Conservation (phyloP, 2,329 filamentous ascomycete species). For the Hansfordia pulvinata region DNA sequence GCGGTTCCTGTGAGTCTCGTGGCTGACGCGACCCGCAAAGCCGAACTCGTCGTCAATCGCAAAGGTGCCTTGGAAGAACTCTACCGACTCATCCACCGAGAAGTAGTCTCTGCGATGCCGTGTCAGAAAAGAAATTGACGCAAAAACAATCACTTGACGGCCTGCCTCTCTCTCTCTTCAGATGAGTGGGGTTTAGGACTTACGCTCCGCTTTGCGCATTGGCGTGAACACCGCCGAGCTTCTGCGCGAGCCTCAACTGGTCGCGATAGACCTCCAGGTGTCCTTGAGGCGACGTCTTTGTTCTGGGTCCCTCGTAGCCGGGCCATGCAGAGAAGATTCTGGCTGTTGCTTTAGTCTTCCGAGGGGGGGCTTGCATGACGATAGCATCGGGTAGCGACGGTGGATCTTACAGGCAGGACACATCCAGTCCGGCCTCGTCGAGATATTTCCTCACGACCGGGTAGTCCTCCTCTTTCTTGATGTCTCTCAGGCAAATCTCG, state of each 20-base stretch:
- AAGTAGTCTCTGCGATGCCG: slow-evolving; percentile 13
- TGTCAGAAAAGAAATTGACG: too few relatives aligned
- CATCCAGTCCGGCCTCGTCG: too few relatives aligned
- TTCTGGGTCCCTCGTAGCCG: slow-evolving; percentile 3
- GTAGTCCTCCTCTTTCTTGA: not conserved
- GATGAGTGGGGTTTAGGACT: not conserved
- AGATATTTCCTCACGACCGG: not conserved
- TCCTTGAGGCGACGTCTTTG: slow-evolving; percentile 1
- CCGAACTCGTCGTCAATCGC: slow-evolving; percentile 16
- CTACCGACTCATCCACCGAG: slow-evolving; percentile 16
- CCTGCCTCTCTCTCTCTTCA: not conserved
- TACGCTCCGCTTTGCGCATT: slow-evolving; percentile 8
- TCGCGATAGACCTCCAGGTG: slow-evolving; percentile 6
- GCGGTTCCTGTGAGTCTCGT: slow-evolving; percentile 19
- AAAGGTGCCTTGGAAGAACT: slow-evolving; percentile 17
- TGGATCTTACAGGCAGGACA: too few relatives aligned
- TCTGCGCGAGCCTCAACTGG: slow-evolving; percentile 3
- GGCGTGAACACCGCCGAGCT: slow-evolving; percentile 5
- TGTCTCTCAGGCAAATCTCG: not conserved
- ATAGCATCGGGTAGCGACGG: too few relatives aligned
- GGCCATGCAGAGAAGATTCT: slow-evolving; percentile 6
- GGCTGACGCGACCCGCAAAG: slow-evolving; percentile 13
- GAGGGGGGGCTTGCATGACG: too few relatives aligned
- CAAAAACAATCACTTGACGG: too few relatives aligned
- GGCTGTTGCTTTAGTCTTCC: too few relatives aligned